A percentile compares a stretch with the other conserved stretches of the same genome.
These are phyloP conservation scores for Saccharomycopsis capsularis DNA, from an alignment of 805 yeast species.

Conservation along the genomic window DNA sequence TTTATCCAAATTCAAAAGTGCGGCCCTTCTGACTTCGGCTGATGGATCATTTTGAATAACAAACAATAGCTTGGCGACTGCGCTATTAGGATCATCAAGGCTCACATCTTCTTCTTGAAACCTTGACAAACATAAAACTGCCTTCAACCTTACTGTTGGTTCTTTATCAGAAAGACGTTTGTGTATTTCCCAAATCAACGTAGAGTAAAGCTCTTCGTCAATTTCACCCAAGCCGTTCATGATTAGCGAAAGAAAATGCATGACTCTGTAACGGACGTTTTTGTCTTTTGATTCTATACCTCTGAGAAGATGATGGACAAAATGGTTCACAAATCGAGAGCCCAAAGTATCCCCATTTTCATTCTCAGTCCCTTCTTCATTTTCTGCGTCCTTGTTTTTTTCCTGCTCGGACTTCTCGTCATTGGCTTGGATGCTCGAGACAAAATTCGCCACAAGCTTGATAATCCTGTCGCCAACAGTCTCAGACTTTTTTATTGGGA, in stretches of 20 bases:
- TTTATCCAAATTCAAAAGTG: slow-evolving; percentile 61
- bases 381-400: slow-evolving; percentile 26
- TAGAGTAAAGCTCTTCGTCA: slow-evolving; percentile 62
- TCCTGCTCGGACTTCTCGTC: slow-evolving; percentile 29
- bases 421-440: slow-evolving; percentile 33
- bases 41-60: slow-evolving; percentile 70
- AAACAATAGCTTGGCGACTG: slow-evolving; percentile 40
- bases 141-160: slow-evolving; percentile 71
- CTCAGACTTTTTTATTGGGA: slow-evolving; percentile 65
- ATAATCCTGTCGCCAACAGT: slow-evolving; percentile 69
- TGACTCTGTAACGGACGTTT: slow-evolving; percentile 71
- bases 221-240: slow-evolving; percentile 70
- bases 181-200: slow-evolving; percentile 52
- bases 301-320: slow-evolving; percentile 61
- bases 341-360: slow-evolving; percentile 38
- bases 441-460: slow-evolving; percentile 55
- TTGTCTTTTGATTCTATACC: slow-evolving; percentile 75
- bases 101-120: slow-evolving; percentile 45
- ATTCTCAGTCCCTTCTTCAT: slow-evolving; percentile 23
- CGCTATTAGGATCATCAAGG: slow-evolving; percentile 36
- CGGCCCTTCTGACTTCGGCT: slow-evolving; percentile 86
- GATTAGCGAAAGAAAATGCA: slow-evolving; percentile 64
- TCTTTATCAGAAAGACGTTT: slow-evolving; percentile 71
- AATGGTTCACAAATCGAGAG: slow-evolving; percentile 47
- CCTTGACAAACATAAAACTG: slow-evolving; percentile 69